Base-by-base conservation (phyloP, 768 basidiomycete genomes). In the Tulasnella sp. region DNA sequence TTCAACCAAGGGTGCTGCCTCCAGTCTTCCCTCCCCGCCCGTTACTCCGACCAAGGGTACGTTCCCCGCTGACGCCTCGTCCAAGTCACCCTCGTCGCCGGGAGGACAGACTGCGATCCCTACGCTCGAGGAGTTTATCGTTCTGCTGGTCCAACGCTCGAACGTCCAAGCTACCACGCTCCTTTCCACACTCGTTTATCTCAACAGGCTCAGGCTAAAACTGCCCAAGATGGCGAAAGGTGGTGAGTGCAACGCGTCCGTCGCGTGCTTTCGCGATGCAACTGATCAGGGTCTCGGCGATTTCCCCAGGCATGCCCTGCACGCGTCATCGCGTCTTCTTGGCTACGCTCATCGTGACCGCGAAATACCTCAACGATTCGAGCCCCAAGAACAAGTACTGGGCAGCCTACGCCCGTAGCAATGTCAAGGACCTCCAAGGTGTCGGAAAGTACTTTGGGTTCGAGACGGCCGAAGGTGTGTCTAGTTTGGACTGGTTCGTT, bases 311-410 rank as follows among this genome's bases (percentile, higher is more conserved):
- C 46, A 82, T 91, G 74, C 79, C 85, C 21, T 96, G 91, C 69
- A 94, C 94, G 19, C 80, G 90, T 34, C 94, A 98, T 67, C 83
- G 94, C 46, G 84, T 99, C 51, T 97, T 99, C 71, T 78, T 99
- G 63, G 94, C 94, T 21, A 84, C 87, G 0, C 83, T 99, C 64
- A 97, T 99, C 69, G 86, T 90, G 39, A 83, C 94, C 21, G 85
- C 91, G 61, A 99, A 99, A 72, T 97, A 97, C 70, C 81, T 97
- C 66, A 96, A 99, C 70, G 90, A 93, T 70, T 85, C 86, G n/a
- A 84, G 85, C 42, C 89, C 89, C 2, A 94, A 92, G 77, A 99
- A 97, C 73, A 77, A 77, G 68, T 87, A 96, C 73, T 99, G 94
- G 94, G 79, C 83, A 56, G 71, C 72, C 46, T 88, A 91, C 67